Percentiles rank a stretch among this genome's conserved stretches.
These are phyloP conservation scores for Earliella scabrosa DNA, from an alignment of 1,284 basidiomycete species.

Conservation along the genomic window DNA sequence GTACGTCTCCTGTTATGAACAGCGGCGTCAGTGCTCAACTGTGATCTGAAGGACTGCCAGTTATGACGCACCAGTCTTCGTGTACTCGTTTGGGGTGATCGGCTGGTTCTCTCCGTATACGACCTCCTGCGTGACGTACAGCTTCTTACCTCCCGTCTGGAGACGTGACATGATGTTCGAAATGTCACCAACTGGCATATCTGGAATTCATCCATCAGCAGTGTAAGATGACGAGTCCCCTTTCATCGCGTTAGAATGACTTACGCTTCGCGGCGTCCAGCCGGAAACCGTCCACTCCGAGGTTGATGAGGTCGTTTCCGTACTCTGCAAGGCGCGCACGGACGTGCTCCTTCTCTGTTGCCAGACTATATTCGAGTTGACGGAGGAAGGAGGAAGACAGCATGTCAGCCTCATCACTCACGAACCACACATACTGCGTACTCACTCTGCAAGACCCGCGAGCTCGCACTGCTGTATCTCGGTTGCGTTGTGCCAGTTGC, in stretches of 20 bases:
- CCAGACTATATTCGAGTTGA: slow-evolving; percentile 55
- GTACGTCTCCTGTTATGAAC: slow-evolving; percentile 70
- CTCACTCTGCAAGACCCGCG: slow-evolving; percentile 60
- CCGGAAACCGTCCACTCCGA: slow-evolving; percentile 68
- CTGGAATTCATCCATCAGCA: slow-evolving; percentile 38
- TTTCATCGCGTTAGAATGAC: slow-evolving; percentile 11
- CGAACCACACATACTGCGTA: too few species aligned
- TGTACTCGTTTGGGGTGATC: slow-evolving; percentile 61
- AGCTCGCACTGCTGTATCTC: slow-evolving; percentile 70
- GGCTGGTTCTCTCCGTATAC: slow-evolving; percentile 55
- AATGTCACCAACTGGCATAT: slow-evolving; percentile 57
- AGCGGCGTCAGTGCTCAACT: too few species aligned
- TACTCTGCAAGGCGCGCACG: slow-evolving; percentile 57
- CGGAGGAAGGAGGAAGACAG: too few species aligned
- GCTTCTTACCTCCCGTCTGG: slow-evolving; percentile 27
- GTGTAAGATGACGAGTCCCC: background rate
- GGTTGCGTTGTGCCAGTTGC: slow-evolving; percentile 51
- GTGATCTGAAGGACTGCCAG: too few species aligned
- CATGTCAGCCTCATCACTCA: too few species aligned
- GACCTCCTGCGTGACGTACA: slow-evolving; percentile 65
- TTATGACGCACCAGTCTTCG: slow-evolving; percentile 52
- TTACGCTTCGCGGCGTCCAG: slow-evolving; percentile 72
- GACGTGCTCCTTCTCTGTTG: slow-evolving; percentile 67
- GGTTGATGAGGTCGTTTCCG: slow-evolving; percentile 60
- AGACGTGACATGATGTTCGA: slow-evolving; percentile 56